Evolutionary conservation across 108 stramenopile species (phyloP).

Genomic region (Cyclotella sp.): DNA sequence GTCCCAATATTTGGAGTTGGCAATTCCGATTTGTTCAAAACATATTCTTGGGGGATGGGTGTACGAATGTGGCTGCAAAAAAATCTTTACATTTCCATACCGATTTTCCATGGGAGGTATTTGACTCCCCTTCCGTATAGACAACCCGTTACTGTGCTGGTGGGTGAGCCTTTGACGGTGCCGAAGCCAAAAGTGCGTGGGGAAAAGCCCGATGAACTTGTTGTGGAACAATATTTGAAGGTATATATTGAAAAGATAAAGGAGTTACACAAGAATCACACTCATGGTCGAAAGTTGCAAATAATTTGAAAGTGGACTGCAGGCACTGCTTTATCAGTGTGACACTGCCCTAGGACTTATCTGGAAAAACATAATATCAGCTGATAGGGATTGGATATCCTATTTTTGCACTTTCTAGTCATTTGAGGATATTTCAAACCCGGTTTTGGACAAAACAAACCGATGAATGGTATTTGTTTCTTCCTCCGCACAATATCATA

Average conservation of each 20-base stretch:
- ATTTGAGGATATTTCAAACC: no score
- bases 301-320: slow-evolving; percentile 9
- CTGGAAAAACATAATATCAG: no score
- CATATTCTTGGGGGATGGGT: slow-evolving; percentile 28
- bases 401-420: no score
- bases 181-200: slow-evolving; percentile 43
- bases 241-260: slow-evolving; percentile 60
- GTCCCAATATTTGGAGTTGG: slow-evolving; percentile 56
- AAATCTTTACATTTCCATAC: slow-evolving; percentile 54
- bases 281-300: slow-evolving; percentile 14
- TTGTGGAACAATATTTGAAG: slow-evolving; percentile 58
- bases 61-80: slow-evolving; percentile 62
- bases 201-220: slow-evolving; percentile 47
- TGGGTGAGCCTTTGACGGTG: slow-evolving; percentile 56
- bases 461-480: no score
- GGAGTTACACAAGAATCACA: slow-evolving; percentile 54
- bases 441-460: no score
- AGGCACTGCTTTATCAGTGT: not conserved
- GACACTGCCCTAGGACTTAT: not conserved
- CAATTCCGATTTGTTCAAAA: slow-evolving; percentile 57
- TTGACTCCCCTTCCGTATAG: slow-evolving; percentile 56
- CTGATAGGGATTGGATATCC: no score
- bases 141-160: slow-evolving; percentile 41
- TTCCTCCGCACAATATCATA: no score
- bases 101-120: slow-evolving; percentile 55